phyloP scores from a whole-genome alignment of 306 rosid genomes.

The Citrullus mucosospermus region DNA sequence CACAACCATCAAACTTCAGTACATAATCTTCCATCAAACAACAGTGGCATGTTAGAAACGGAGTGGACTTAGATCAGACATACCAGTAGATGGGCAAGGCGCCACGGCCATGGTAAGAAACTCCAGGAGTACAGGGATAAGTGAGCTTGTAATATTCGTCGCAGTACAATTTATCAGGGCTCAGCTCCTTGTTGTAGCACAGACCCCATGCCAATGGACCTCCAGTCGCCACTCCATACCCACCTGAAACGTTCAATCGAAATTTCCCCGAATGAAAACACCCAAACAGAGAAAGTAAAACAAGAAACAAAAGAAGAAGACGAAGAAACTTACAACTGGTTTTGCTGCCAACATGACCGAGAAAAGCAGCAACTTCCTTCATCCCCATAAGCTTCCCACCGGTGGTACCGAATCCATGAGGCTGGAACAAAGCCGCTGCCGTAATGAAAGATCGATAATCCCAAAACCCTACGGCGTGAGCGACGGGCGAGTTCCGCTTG shows the following conservation, averaged over 20 bases:
- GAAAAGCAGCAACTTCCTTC: conserved; percentile 79
- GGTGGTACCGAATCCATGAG: conserved; percentile 77
- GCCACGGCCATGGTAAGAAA: conserved; percentile 89
- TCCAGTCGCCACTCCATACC: conserved; percentile 94
- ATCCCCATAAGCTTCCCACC: conserved; percentile 56
- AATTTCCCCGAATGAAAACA: neutral
- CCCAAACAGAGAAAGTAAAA: neutral
- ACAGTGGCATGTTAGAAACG: neutral
- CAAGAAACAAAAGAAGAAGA: neutral
- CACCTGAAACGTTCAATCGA: conserved; percentile 43
- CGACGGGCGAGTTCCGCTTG: conserved; percentile 66
- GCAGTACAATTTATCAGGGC: conserved; percentile 79
- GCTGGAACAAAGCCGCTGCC: conserved; percentile 62
- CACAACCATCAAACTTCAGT: neutral
- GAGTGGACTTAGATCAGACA: neutral
- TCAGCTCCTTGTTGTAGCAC: conserved; percentile 91
- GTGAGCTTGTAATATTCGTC: conserved; percentile 70
- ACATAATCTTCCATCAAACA: neutral
- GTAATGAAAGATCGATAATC: conserved; percentile 66
- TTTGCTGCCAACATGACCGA: conserved; percentile 82
- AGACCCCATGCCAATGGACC: conserved; percentile 94
- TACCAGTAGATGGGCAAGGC: conserved; percentile 92
- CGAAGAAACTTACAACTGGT: conserved; percentile 51
- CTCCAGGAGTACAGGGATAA: conserved; percentile 86
- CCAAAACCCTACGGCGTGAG: conserved; percentile 85